A percentile compares a stretch with the other conserved stretches of the same genome.
Conservation (phyloP, 495 filamentous ascomycete genomes). For the Haplographium delicatum region DNA sequence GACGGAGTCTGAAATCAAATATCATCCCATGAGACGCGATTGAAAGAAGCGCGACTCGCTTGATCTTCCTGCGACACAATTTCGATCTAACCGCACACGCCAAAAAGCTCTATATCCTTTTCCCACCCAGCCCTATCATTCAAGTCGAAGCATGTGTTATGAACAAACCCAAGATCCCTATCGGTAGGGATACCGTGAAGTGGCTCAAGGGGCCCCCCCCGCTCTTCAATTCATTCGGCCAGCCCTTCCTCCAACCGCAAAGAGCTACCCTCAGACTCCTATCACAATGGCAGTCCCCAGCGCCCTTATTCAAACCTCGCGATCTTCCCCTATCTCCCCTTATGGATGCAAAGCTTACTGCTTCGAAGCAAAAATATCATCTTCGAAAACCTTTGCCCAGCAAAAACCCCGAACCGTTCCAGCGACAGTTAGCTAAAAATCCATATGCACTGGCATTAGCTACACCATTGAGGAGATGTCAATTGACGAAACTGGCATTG, state of each 20-base stretch:
- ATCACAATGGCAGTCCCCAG: not conserved
- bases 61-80: not conserved
- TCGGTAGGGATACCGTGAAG: conserved; percentile 14
- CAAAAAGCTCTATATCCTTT: not conserved
- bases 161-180: conserved; percentile 11
- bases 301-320: not conserved
- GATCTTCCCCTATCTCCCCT: conserved; percentile 42
- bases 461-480: conserved; percentile 57
- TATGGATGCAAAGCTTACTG: conserved; percentile 43
- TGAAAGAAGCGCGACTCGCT: conserved; percentile 3
- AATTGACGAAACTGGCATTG: conserved; percentile 46
- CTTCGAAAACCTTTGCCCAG: conserved; percentile 5
- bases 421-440: conserved; percentile 48
- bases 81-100: not conserved
- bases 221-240: not conserved
- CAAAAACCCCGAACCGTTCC: conserved; percentile 34
- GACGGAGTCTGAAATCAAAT: not conserved
- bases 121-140: not conserved
- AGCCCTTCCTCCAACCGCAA: not conserved
- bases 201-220: not conserved
- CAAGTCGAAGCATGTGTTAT: conserved; percentile 16
- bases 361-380: conserved; percentile 28
- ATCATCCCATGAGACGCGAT: not conserved
- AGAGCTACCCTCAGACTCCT: not conserved
- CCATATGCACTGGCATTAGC: conserved; percentile 63